Conservation (phyloP, 1,284 basidiomycete species). For the Tremellales sp. region DNA sequence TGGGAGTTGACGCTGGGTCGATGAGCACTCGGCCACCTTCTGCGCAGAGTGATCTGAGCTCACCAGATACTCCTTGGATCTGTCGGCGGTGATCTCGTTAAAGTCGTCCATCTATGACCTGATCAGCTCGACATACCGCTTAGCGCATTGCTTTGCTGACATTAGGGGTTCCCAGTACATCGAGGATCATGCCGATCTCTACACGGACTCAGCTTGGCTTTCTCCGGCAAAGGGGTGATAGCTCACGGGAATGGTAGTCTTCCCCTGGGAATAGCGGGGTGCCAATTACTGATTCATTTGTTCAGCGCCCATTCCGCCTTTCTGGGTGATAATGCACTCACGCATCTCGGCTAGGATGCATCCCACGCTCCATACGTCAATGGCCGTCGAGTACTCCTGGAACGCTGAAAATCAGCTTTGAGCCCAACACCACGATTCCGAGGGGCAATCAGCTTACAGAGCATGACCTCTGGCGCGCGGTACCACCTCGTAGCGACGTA, state of each 20-base stretch:
- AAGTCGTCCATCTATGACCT: conserved; percentile 58
- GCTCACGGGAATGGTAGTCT: conserved; percentile 44
- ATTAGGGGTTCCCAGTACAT: conserved; percentile 57
- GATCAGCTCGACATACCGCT: neutral
- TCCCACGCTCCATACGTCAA: conserved; percentile 90
- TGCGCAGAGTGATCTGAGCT: neutral
- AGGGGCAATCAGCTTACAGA: conserved; percentile 51
- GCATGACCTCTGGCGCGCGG: conserved; percentile 90
- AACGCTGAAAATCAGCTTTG: conserved; percentile 54
- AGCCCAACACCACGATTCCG: neutral
- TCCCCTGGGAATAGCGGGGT: conserved; percentile 85
- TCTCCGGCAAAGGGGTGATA: neutral
- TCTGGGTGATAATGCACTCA: conserved; percentile 18
- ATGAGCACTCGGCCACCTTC: neutral
- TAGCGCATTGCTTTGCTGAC: conserved; percentile 13
- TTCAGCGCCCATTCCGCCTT: neutral
- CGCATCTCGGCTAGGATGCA: conserved; percentile 91
- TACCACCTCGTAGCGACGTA: conserved; percentile 94
- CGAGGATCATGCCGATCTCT: conserved; percentile 57
- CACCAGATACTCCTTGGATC: conserved; percentile 81
- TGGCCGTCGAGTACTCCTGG: conserved; percentile 87
- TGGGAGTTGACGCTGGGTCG: conserved; percentile 66
- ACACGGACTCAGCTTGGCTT: conserved; percentile 3
- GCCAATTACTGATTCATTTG: conserved; percentile 58
- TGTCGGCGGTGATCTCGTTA: conserved; percentile 65